Conservation (phyloP, 2,329 filamentous ascomycete species). For the Fusarium sp. region DNA sequence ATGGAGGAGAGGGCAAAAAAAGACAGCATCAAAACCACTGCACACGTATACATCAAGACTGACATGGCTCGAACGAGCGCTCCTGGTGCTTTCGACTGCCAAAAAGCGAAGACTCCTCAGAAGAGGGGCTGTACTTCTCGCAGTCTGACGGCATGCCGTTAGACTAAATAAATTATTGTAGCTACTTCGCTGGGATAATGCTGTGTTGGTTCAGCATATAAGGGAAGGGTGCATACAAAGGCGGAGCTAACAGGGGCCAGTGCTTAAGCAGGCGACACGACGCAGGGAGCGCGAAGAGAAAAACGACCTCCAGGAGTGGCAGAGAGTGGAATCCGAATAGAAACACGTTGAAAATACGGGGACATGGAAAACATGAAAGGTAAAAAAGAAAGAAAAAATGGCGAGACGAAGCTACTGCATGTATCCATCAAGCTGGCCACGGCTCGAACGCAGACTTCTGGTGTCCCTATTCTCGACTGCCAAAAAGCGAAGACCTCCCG, state of each 20-base stretch:
- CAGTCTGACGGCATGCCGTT: neutral
- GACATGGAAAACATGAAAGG: neutral
- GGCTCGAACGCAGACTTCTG: neutral
- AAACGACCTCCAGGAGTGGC: too few species aligned
- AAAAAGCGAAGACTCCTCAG: slow-evolving; percentile 20
- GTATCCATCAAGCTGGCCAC: neutral
- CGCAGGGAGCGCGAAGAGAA: neutral
- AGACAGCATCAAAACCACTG: too few species aligned
- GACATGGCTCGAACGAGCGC: too few species aligned
- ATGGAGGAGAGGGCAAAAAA: too few species aligned
- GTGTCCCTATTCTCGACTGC: neutral
- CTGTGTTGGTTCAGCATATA: too few species aligned
- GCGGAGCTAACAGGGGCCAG: neutral
- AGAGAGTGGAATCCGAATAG: neutral
- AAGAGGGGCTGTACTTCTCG: neutral
- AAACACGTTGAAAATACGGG: neutral
- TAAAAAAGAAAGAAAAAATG: neutral
- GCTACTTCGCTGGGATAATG: slow-evolving; percentile 12
- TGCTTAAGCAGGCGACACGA: neutral
- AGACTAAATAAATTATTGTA: neutral
- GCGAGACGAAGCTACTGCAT: neutral
- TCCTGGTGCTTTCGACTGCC: neutral
- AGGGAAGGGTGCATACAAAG: neutral
- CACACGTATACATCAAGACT: too few species aligned
- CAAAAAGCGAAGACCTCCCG: slow-evolving; percentile 20